Base-by-base conservation (phyloP, 257 asterid genomes). In the Scutellaria galericulata region DNA sequence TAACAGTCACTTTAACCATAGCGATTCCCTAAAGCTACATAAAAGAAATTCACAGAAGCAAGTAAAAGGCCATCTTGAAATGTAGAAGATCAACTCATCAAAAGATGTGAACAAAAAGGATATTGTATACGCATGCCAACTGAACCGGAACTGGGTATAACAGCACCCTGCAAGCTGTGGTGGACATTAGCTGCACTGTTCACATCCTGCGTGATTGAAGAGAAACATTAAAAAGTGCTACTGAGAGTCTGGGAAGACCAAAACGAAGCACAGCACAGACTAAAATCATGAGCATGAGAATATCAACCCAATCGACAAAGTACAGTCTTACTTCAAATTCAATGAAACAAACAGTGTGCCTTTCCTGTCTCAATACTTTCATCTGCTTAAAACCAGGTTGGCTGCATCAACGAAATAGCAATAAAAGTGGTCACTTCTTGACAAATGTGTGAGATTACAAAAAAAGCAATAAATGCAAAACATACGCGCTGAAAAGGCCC, bases 91-190 rank as follows among this genome's bases (percentile, higher is more conserved):
- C 50, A 14, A 63, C 7, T n/a, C 20, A 51, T 51, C 18, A 56
- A 41, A 39, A 9, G 22, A 40, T 4, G n/a, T 3, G 15, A 12
- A 47, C 15, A 47, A 65, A 27, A 88, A 95, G 99, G 99, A 95
- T 95, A 95, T 95, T 95, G 99, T 80, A 95, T 95, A 53, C 99
- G 97, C 98, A 95, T 95, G 90, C 99, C 99, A 79, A 95, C 86
- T 35, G 99, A 86, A 81, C 97, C 97, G 24, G 98, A 95, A 82
- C 99, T 95, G 71, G 95, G 97, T 82, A 92, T 88, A 52, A 95
- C 98, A 22, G 96, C 97, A 72, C 99, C 98, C 84, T 95, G 99
- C 79, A 92, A 84, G 85, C 74, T 90, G 71, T 82, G 99, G 80
- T 95, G 99, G 69, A 95, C 97, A 71, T 85, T 86, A 69, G 92